These are phyloP conservation scores for Ramaria rubella DNA, from an alignment of 768 basidiomycete genomes.

Conservation along the genomic window DNA sequence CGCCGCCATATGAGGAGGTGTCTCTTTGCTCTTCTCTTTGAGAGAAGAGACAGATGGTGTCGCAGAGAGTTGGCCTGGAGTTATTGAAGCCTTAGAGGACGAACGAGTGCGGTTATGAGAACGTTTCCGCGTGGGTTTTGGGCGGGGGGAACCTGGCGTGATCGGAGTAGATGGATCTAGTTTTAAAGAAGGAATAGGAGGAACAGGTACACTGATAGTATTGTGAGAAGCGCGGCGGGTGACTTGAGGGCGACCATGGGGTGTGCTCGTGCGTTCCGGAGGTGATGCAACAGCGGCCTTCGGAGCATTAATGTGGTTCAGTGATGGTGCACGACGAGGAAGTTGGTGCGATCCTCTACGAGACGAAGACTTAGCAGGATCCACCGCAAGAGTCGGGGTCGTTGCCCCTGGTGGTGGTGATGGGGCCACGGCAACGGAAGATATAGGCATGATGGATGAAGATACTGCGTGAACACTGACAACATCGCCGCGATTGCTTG, in stretches of 20 bases:
- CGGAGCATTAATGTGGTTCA: not conserved
- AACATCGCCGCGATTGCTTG: constrained; percentile 10
- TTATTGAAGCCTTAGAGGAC: constrained; percentile 3
- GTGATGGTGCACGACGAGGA: not conserved
- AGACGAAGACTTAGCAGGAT: not conserved
- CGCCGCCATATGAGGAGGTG: not conserved
- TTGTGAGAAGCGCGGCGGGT: not conserved
- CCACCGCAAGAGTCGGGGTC: not conserved
- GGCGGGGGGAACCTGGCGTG: not conserved
- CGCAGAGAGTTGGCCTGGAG: constrained; percentile 41
- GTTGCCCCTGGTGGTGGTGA: not conserved
- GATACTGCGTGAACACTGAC: not conserved
- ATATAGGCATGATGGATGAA: not conserved
- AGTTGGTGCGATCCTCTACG: not conserved
- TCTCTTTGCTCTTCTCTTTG: not conserved
- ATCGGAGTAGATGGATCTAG: constrained; percentile 17
- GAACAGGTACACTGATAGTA: constrained; percentile 10
- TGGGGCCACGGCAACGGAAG: not conserved
- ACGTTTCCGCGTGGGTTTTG: not conserved
- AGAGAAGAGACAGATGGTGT: constrained; percentile 12
- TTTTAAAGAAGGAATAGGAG: constrained; percentile 34
- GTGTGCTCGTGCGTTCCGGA: not conserved
- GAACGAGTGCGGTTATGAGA: constrained; percentile 4
- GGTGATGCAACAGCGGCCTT: not conserved
- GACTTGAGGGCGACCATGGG: not conserved